Percentiles rank a stretch among this genome's conserved stretches.
Evolutionary conservation across 1,284 basidiomycete genomes (phyloP).

Genomic region (Hymenochaete sp.): DNA sequence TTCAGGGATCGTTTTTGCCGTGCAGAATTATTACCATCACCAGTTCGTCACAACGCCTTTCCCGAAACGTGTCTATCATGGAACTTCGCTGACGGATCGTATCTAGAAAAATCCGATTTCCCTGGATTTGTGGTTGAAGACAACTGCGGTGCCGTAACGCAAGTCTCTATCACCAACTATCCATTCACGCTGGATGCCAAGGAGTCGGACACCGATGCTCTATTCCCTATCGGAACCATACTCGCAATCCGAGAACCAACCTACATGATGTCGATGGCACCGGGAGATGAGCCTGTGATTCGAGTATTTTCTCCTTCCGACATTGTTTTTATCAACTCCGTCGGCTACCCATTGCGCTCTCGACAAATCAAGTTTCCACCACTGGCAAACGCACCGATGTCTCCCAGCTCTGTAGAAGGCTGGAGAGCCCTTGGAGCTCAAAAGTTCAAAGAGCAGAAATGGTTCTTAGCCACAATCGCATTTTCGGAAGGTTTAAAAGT

Average conservation of each 20-base stretch:
- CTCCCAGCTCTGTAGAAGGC: not conserved
- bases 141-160: constrained; percentile 22
- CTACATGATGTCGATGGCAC: constrained; percentile 22
- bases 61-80: no score
- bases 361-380: no score
- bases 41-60: no score
- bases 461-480: constrained; percentile 5
- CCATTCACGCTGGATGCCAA: constrained; percentile 21
- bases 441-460: constrained; percentile 11
- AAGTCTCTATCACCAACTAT: constrained; percentile 26
- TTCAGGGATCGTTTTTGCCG: no score
- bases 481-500: constrained; percentile 9
- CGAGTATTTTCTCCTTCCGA: constrained; percentile 28
- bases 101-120: no score
- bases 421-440: constrained; percentile 4
- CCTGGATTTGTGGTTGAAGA: constrained; percentile 26
- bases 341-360: no score
- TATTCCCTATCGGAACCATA: constrained; percentile 27
- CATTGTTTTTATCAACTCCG: constrained; percentile 23
- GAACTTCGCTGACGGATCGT: no score
- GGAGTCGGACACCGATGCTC: constrained; percentile 19
- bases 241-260: constrained; percentile 29
- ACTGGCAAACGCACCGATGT: not conserved
- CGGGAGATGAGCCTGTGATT: constrained; percentile 21
- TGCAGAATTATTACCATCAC: no score